These are phyloP conservation scores for Trifolium subterraneum DNA, from an alignment of 306 rosid genomes.

Conservation along the genomic window DNA sequence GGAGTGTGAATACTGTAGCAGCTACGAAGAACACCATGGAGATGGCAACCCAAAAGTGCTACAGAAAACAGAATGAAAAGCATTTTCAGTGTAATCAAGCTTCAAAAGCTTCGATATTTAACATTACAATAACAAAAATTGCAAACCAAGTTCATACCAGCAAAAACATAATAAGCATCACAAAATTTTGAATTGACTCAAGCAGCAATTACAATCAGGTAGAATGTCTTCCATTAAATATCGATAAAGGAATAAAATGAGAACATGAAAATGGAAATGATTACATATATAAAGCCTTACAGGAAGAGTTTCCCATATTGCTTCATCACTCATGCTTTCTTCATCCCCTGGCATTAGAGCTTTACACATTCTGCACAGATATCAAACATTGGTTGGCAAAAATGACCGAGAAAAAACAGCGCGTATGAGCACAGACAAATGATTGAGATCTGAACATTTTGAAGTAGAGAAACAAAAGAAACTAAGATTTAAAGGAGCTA, in stretches of 20 bases:
- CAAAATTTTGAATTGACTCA: constrained; percentile 18
- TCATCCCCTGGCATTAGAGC: constrained; percentile 97
- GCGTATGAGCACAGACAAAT: background rate
- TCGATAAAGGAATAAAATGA: constrained; percentile 4
- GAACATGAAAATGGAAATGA: constrained; percentile 7
- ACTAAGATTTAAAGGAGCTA: constrained; percentile 32
- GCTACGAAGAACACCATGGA: constrained; percentile 98
- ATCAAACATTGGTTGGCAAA: background rate
- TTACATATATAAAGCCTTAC: constrained; percentile 57
- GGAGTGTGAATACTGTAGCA: constrained; percentile 87
- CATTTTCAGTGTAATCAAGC: constrained; percentile 33
- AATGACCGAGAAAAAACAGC: too few relatives aligned
- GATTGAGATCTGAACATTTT: constrained; percentile 10
- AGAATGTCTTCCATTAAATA: constrained; percentile 19
- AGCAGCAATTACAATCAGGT: constrained; percentile 34
- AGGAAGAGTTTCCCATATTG: constrained; percentile 98
- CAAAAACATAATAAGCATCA: constrained; percentile 7
- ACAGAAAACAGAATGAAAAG: constrained; percentile 45
- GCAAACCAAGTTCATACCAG: constrained; percentile 26
- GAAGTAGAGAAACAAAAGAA: constrained; percentile 31
- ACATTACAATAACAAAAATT: constrained; percentile 24
- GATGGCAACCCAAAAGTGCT: constrained; percentile 99
- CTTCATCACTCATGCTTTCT: constrained; percentile 86
- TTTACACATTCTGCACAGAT: constrained; percentile 84
- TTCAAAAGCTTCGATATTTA: constrained; percentile 19